Conservation (phyloP, 2,329 filamentous ascomycete species). For the Aspergillus ochraceoroseus region DNA sequence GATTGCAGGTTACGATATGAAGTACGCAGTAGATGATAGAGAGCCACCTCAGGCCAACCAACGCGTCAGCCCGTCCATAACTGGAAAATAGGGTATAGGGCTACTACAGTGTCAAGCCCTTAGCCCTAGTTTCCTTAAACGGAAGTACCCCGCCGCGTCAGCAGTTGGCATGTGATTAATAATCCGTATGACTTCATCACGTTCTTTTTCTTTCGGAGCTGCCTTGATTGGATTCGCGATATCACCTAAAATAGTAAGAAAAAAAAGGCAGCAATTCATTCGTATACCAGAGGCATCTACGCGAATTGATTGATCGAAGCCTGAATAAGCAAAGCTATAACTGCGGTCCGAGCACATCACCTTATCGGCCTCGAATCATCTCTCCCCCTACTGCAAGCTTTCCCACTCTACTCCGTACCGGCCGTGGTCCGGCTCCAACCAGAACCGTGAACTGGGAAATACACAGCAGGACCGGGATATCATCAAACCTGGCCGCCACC, state of each 20-base stretch:
- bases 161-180: not conserved
- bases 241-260: too few species aligned
- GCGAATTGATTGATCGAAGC: slow-evolving; percentile 1
- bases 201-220: too few species aligned
- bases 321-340: slow-evolving; percentile 11
- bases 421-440: slow-evolving; percentile 7
- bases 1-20: not conserved
- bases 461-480: slow-evolving; percentile 5
- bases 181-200: slow-evolving; percentile 12
- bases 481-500: too few species aligned
- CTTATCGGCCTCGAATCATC: slow-evolving; percentile 6
- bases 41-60: slow-evolving; percentile 11
- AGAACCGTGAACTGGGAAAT: slow-evolving; percentile 6
- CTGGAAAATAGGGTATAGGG: slow-evolving; percentile 31
- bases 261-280: too few species aligned
- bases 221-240: too few species aligned
- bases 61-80: slow-evolving; percentile 26
- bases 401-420: slow-evolving; percentile 3
- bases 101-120: slow-evolving; percentile 3
- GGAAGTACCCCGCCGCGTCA: not conserved
- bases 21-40: slow-evolving; percentile 1
- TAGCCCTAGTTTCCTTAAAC: slow-evolving; percentile 19
- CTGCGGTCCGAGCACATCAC: slow-evolving; percentile 1
- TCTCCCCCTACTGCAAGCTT: slow-evolving; percentile 7
- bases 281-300: too few species aligned